Conservation (phyloP, 164 flowering plant species). For the Protea cynaroides region DNA sequence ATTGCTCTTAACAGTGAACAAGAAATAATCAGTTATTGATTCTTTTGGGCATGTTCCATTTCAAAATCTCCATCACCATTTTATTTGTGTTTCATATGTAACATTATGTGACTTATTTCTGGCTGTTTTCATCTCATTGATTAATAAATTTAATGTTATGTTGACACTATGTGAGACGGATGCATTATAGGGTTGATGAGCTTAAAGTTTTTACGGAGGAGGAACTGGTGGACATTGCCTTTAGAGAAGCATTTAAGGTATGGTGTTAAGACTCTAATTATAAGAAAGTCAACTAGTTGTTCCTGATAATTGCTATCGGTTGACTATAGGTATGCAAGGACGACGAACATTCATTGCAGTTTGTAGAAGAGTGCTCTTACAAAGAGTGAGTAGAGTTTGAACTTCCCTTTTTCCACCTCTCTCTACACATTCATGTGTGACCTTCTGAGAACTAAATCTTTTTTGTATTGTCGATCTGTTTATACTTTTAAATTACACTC, state of each 20-base stretch:
- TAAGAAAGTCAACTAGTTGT: neutral
- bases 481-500: too few relatives aligned
- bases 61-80: neutral
- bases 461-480: too few relatives aligned
- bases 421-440: too few relatives aligned
- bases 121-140: neutral
- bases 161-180: neutral
- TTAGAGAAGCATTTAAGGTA: constrained; percentile 65
- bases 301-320: neutral
- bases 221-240: constrained; percentile 59
- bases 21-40: too few relatives aligned
- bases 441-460: too few relatives aligned
- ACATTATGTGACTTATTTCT: neutral
- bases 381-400: constrained; percentile 11
- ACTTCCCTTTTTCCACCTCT: neutral
- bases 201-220: constrained; percentile 60
- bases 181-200: constrained; percentile 50
- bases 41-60: too few relatives aligned
- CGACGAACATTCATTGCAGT: constrained; percentile 7
- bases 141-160: neutral
- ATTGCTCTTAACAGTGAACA: too few relatives aligned
- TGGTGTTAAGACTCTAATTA: neutral
- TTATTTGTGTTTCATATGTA: neutral
- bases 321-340: constrained; percentile 26
- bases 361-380: constrained; percentile 17